Evolutionary conservation across 257 asterid genomes (phyloP), one percentile per base, ranked within the genome.

Genomic region (Solanum pinnatisectum): DNA sequence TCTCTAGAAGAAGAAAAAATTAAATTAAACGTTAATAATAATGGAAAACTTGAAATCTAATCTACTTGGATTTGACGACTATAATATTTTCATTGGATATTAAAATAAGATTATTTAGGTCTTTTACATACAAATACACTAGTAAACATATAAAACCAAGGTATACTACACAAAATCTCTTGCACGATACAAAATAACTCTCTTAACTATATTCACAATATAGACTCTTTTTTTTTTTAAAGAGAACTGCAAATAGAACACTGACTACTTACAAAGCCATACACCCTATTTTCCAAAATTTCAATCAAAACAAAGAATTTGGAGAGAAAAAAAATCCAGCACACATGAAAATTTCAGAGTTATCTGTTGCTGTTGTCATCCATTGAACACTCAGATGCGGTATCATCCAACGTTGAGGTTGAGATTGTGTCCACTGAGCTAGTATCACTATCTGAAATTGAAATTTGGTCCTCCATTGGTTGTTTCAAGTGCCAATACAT

Each of bases 381-480:
- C 33, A 90, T 77, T 16, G 99, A 97, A 88, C 98, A 94, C 88
- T 96, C 98, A 15, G 99, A 97, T 76, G 98, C 96, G 32, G 98
- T 93, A 90, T 97, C 99, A 42, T 90, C 93, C 70, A 89, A 90
- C 72, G 93, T 83, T 35, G 90, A 91, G 60, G 86, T 90, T 84
- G 93, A 91, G 83, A 88, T 89, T 84, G 93, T 85, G 77, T 91
- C 93, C 65, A 87, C 32, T 20, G 88, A 70, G 89, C 92, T 90
- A 7, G 74, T 60, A 63, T 91, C 93, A 33, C 90, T 89, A 71
- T 91, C 93, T 6, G 93, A 90, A 67, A 91, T 90, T 74, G 82
- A 65, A 16, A 83, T 78, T 74, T 86, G 90, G 59, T 90, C 91
- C 84, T 92, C 93, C 65, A 68, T 73, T 23, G 92, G 93, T 83